Conservation (phyloP, 2,329 filamentous ascomycete genomes). For the Botrytis medusae region DNA sequence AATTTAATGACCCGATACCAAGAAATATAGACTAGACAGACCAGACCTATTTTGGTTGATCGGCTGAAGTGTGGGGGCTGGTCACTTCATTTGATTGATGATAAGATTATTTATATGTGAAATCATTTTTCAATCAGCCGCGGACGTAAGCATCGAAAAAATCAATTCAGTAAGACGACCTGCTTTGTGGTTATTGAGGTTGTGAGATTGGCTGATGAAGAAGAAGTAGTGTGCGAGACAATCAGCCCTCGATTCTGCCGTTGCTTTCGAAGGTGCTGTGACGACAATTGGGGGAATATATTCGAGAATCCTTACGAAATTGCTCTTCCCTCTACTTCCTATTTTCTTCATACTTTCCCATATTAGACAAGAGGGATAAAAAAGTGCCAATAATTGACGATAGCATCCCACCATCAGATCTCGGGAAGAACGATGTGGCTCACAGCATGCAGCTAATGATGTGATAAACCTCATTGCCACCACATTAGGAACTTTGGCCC, state of each 20-base stretch:
- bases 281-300: background rate
- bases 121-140: constrained; percentile 3
- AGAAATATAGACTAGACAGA: background rate
- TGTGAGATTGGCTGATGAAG: constrained; percentile 1
- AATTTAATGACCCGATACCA: constrained; percentile 1
- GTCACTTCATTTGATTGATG: background rate
- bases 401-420: background rate
- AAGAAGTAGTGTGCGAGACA: background rate
- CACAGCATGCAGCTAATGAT: constrained; percentile 13
- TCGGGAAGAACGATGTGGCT: constrained; percentile 2
- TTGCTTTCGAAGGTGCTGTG: background rate
- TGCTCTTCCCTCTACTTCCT: background rate
- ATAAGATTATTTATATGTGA: background rate
- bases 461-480: constrained; percentile 10
- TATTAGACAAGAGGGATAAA: background rate
- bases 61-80: constrained; percentile 6
- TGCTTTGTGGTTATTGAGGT: background rate
- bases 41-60: background rate
- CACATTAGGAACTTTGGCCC: constrained; percentile 1
- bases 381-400: background rate
- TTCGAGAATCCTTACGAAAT: background rate
- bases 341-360: background rate
- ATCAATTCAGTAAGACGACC: constrained; percentile 7
- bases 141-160: background rate
- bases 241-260: constrained; percentile 10